Evolutionary conservation across 2,329 filamentous ascomycete species (phyloP), one percentile per base, ranked within the genome.

Genomic region (Sporothrix inflata): DNA sequence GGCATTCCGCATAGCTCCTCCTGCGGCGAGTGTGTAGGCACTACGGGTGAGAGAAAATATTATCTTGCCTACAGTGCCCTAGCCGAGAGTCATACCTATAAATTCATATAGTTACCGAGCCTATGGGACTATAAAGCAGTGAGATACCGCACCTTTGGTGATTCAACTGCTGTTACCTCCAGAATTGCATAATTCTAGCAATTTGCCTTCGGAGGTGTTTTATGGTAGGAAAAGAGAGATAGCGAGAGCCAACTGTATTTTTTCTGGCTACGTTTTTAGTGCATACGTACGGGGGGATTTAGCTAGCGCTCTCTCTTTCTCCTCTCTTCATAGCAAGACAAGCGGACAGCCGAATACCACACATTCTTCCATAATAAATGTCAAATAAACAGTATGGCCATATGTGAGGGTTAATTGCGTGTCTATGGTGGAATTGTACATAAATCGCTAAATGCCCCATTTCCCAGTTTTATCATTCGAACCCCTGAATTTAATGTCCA

Each of bases 121-220:
- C 47, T 51, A 51, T n/a, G n/a, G 47, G 47, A 51, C 47, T 51
- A 51, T 21, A 51, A 51, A 51, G 47, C 47, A 51, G 47, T 51
- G 47, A 51, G 47, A 51, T 51, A 9, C 47, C 4, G 47, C 47
- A 51, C 47, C 47, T 51, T 51, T 51, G 47, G 47, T 51, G 47
- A 21, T 51, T 51, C 47, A 51, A 51, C 47, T 51, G 47, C 47
- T 51, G 47, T 9, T 9, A 51, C 47, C 47, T 51, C 47, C 47
- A 51, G 47, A 51, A 51, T 51, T 51, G 21, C 47, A 51, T 51
- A 51, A 51, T 51, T 51, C 47, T 51, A 49, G 47, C 47, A 51
- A 51, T 51, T 51, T 51, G 11, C 11, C 47, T 7, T 51, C 47
- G 47, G 19, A 51, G 47, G 47, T 51, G 47, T 51, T 51, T 21